Evolutionary conservation across 208 protist genomes (phyloP).

Genomic region (Trichomonas vaginalis): DNA sequence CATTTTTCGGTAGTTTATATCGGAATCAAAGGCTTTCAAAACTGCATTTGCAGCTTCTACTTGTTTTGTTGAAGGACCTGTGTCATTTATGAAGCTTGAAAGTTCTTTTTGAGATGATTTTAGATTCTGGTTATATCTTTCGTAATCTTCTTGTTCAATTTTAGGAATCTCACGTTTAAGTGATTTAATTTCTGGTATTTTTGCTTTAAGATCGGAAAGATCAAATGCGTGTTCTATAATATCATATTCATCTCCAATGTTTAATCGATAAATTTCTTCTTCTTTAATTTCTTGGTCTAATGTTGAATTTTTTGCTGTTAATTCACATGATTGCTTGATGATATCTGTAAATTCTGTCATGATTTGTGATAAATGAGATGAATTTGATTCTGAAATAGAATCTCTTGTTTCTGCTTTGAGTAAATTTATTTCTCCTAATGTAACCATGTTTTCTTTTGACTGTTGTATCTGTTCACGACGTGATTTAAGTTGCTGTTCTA

Average conservation of each 20-base stretch:
- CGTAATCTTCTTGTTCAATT: not conserved
- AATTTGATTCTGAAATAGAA: not conserved
- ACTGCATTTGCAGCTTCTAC: not conserved
- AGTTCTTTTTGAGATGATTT: not conserved
- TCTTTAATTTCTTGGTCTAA: conserved; percentile 3
- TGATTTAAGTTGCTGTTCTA: not conserved
- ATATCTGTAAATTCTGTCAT: not conserved
- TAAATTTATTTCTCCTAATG: not conserved
- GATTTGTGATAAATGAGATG: not conserved
- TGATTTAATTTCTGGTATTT: not conserved
- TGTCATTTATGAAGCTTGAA: not conserved
- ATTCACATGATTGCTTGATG: not conserved
- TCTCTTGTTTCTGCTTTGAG: not conserved
- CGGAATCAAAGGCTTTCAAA: not conserved
- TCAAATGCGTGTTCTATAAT: not conserved
- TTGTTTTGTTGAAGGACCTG: not conserved
- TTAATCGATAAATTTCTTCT: not conserved
- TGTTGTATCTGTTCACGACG: not conserved
- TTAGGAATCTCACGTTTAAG: not conserved
- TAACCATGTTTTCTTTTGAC: not conserved
- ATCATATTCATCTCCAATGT: not conserved
- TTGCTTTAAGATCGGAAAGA: not conserved
- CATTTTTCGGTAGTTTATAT: not conserved
- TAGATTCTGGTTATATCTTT: not conserved
- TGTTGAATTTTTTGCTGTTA: not conserved